Evolutionary conservation across 139 green algal species (phyloP).

Genomic region (Chlamydomonas applanata): DNA sequence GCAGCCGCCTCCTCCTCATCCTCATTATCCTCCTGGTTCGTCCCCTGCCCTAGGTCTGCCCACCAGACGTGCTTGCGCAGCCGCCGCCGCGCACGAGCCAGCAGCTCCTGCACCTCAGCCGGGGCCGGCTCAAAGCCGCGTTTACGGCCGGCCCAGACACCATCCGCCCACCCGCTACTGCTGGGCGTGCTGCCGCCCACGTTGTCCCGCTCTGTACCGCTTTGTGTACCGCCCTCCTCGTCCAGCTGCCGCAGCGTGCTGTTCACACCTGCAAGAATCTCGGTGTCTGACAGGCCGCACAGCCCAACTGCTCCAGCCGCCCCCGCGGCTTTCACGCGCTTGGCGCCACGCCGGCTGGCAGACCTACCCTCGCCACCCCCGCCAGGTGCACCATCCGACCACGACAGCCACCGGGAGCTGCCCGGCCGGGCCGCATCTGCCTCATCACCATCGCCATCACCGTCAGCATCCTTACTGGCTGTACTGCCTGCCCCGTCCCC

Average conservation of each 20-base stretch:
- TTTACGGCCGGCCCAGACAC: too few relatives aligned
- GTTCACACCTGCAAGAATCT: conserved; percentile 9
- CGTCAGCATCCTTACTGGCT: neutral
- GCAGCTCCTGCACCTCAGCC: too few relatives aligned
- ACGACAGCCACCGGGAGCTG: neutral
- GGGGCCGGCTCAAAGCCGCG: too few relatives aligned
- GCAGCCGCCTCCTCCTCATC: too few relatives aligned
- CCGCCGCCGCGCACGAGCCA: too few relatives aligned
- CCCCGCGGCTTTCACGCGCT: too few relatives aligned
- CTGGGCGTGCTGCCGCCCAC: neutral
- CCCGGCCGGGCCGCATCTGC: neutral
- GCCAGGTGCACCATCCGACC: neutral
- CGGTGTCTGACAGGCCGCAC: neutral
- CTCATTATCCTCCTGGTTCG: too few relatives aligned
- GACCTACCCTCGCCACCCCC: neutral
- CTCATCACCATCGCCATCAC: neutral
- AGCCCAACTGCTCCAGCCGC: too few relatives aligned
- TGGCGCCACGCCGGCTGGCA: neutral
- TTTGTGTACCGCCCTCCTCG: neutral
- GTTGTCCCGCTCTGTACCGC: neutral
- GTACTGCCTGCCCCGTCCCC: too few relatives aligned
- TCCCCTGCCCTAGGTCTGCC: conserved; percentile 7
- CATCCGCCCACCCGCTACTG: neutral
- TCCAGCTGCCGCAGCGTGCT: conserved; percentile 8
- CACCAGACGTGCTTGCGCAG: conserved; percentile 21